Conservation (phyloP, 768 basidiomycete genomes). For the Sarcomyxa edulis region DNA sequence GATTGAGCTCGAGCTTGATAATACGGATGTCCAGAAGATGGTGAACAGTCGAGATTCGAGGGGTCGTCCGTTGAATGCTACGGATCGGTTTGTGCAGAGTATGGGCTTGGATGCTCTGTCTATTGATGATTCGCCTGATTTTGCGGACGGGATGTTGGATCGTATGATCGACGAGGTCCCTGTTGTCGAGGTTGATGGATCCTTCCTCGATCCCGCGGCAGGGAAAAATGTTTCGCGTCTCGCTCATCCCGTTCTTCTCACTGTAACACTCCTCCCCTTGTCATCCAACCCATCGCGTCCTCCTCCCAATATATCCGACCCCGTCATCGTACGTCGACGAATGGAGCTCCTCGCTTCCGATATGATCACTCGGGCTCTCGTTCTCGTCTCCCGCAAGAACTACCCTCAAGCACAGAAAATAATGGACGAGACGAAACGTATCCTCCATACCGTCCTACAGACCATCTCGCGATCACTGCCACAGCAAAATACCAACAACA, state of each 20-base stretch:
- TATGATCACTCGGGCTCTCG: conserved; percentile 93
- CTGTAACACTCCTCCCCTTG: conserved; percentile 80
- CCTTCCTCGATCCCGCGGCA: conserved; percentile 89
- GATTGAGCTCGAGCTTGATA: conserved; percentile 91
- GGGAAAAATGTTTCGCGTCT: conserved; percentile 82
- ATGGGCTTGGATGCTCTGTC: conserved; percentile 74
- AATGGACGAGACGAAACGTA: conserved; percentile 85
- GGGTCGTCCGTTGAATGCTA: conserved; percentile 60
- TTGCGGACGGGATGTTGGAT: conserved; percentile 91
- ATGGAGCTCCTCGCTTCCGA: conserved; percentile 97
- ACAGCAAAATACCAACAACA: conserved; percentile 39
- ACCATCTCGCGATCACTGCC: conserved; percentile 73
- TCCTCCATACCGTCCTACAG: conserved; percentile 86
- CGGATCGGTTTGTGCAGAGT: conserved; percentile 83
- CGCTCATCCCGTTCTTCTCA: conserved; percentile 90
- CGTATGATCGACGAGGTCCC: conserved; percentile 97
- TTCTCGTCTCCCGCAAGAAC: conserved; percentile 89
- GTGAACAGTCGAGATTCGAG: conserved; percentile 19
- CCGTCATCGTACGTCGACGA: conserved; percentile 84
- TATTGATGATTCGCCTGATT: conserved; percentile 69
- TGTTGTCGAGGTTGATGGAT: conserved; percentile 91
- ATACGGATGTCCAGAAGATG: conserved; percentile 50
- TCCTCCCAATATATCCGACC: conserved; percentile 59
- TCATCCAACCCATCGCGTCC: conserved; percentile 27
- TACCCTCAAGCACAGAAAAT: conserved; percentile 88